Evolutionary conservation across 2,329 filamentous ascomycete species (phyloP).

Genomic region (Diaporthe vaccinii): DNA sequence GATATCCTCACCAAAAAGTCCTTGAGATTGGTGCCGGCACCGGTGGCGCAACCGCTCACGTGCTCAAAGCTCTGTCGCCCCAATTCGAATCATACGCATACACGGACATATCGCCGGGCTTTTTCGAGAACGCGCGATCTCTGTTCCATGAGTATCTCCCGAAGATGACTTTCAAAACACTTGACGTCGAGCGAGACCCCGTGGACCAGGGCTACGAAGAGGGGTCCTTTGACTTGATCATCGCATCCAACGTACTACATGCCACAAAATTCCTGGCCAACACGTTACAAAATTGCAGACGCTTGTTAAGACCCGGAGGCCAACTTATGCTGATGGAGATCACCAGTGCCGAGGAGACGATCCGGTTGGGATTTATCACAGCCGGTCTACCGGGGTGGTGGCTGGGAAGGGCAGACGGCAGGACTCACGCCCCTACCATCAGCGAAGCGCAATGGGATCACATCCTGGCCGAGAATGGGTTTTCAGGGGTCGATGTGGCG

Average conservation of each 20-base stretch:
- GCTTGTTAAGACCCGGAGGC: constrained; percentile 50
- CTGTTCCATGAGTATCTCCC: too few relatives aligned
- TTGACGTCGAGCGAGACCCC: constrained; percentile 48
- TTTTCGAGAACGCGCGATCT: constrained; percentile 50
- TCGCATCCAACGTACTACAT: constrained; percentile 50
- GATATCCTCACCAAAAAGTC: background rate
- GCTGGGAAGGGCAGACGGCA: too few relatives aligned
- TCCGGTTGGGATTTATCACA: too few relatives aligned
- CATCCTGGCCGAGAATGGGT: too few relatives aligned
- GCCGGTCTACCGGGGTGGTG: too few relatives aligned
- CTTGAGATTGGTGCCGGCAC: constrained; percentile 30
- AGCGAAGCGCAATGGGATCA: too few relatives aligned
- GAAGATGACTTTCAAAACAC: background rate
- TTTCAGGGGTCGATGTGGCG: too few relatives aligned
- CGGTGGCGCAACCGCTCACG: constrained; percentile 34
- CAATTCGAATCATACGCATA: constrained; percentile 53
- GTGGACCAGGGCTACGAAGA: constrained; percentile 48
- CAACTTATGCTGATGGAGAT: too few relatives aligned
- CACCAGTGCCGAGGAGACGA: too few relatives aligned
- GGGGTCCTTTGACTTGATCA: constrained; percentile 49
- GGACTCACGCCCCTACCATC: too few relatives aligned
- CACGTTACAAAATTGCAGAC: constrained; percentile 44
- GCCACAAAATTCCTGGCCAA: constrained; percentile 44
- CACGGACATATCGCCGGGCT: constrained; percentile 56
- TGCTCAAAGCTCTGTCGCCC: background rate